A percentile compares a stretch with the other conserved stretches of the same genome.
These are phyloP conservation scores for Hypsizygus marmoreus DNA, from an alignment of 768 basidiomycete genomes.

Conservation along the genomic window DNA sequence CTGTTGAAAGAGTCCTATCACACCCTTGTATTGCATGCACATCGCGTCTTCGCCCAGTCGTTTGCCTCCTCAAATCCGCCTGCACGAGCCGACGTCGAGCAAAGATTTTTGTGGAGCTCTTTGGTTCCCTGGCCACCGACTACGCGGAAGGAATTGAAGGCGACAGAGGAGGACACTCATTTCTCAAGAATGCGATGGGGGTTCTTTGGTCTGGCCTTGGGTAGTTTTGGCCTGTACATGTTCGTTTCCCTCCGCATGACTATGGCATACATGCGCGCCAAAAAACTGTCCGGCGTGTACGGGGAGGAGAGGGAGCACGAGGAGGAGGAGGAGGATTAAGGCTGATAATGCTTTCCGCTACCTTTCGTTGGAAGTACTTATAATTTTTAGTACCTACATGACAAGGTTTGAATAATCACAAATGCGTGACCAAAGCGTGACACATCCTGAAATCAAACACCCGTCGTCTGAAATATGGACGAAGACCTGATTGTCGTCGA, in stretches of 20 bases:
- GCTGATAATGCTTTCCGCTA: constrained; percentile 2
- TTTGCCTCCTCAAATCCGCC: constrained; percentile 22
- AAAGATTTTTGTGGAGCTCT: constrained; percentile 36
- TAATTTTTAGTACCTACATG: neutral
- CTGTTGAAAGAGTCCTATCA: constrained; percentile 60
- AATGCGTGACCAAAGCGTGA: no score
- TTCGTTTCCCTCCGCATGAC: constrained; percentile 21
- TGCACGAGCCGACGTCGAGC: constrained; percentile 7
- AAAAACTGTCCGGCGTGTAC: no score
- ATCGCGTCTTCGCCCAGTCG: constrained; percentile 41
- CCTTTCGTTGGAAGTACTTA: neutral
- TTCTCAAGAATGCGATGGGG: constrained; percentile 54
- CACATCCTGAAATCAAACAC: no score
- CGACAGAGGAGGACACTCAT: constrained; percentile 44
- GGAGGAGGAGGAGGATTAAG: neutral
- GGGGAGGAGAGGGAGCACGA: constrained; percentile 3
- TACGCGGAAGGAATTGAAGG: constrained; percentile 16
- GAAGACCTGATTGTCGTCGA: constrained; percentile 67
- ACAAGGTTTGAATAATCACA: constrained; percentile 2
- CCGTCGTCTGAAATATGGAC: no score
- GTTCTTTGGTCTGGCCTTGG: constrained; percentile 50
- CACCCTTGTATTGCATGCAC: constrained; percentile 57
- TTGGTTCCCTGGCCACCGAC: constrained; percentile 36
- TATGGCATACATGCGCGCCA: neutral
- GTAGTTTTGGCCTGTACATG: constrained; percentile 42